Evolutionary conservation across 2,329 filamentous ascomycete species (phyloP).

Genomic region (Penicillium sp.): DNA sequence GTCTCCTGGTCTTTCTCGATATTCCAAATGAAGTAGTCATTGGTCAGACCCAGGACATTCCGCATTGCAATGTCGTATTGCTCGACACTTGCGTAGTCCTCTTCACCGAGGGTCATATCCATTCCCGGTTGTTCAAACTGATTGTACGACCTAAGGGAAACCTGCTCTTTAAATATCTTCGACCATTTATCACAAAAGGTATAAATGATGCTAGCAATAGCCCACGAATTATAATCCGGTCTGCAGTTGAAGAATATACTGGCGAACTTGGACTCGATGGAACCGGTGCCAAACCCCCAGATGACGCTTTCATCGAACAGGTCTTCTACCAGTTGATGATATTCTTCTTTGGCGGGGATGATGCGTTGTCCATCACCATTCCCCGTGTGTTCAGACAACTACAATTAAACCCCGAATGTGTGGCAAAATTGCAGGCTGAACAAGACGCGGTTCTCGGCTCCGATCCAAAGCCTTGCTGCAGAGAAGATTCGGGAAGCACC

Average conservation of each 20-base stretch:
- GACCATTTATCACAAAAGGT: background rate
- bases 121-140: background rate
- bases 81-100: conserved; percentile 5
- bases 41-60: conserved; percentile 10
- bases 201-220: background rate
- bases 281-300: background rate
- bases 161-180: background rate
- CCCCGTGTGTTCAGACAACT: background rate
- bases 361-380: background rate
- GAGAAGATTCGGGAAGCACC: background rate
- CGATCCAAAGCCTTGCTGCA: background rate
- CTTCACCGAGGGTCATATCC: background rate
- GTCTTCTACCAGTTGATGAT: background rate
- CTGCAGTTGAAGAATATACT: background rate
- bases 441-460: background rate
- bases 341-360: background rate
- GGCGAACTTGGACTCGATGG: background rate
- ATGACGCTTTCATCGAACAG: background rate
- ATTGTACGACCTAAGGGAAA: background rate
- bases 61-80: conserved; percentile 12
- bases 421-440: background rate
- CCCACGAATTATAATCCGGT: background rate
- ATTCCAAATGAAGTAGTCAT: conserved; percentile 14
- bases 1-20: conserved; percentile 10
- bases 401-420: background rate